Base-by-base conservation (phyloP, 2,329 filamentous ascomycete species). In the Trichophyton equinum region DNA sequence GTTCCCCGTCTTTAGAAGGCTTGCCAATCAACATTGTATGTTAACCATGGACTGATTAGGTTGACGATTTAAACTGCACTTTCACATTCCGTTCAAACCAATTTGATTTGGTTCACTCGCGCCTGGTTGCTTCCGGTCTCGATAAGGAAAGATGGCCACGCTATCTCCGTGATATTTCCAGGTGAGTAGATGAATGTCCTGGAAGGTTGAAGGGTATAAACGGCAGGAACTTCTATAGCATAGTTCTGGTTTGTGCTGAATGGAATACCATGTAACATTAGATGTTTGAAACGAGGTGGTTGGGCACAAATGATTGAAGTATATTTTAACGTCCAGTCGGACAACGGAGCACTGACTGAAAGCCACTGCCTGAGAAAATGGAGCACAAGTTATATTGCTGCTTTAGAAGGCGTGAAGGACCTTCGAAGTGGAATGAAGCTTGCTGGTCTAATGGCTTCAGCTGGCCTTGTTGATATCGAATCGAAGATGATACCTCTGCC, bases 281-380 rank as follows among this genome's bases (percentile, higher is more conserved):
- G 83, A 22, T 80, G 90, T 8, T 76, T 91, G 64, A 86, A 83
- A 58, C 86, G 85, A 4, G 87, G 85, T 1, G 91, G 91, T 1
- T 96, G 90, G 89, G 81, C 88, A 62, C 90, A 96, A 69, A 85
- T 95, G 81, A 82, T 89, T n/a, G 91, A 96, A 70, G 82, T 91
- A 67, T 90, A 95, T 69, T 86, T 86, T 72, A 89, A 90, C 65
- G 85, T 89, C 27, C 91, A 95, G 71, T 95, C 89, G 0, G 85
- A 92, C 66, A 95, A 89, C 67, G 90, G 90, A 4, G 84, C 83
- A n/a, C 75, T 94, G 67, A 85, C 83, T 9, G 80, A 85, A 58
- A 81, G 80, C 59, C 82, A 88, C 70, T 86, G 84, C 1, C 76
- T 91, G 58, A 72, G 77, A 61, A 71, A 81, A 65, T 90, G 87